Evolutionary conservation across 768 basidiomycete species (phyloP), one percentile per base, ranked within the genome.

Genomic region (Leccinum olivaceopallidum): DNA sequence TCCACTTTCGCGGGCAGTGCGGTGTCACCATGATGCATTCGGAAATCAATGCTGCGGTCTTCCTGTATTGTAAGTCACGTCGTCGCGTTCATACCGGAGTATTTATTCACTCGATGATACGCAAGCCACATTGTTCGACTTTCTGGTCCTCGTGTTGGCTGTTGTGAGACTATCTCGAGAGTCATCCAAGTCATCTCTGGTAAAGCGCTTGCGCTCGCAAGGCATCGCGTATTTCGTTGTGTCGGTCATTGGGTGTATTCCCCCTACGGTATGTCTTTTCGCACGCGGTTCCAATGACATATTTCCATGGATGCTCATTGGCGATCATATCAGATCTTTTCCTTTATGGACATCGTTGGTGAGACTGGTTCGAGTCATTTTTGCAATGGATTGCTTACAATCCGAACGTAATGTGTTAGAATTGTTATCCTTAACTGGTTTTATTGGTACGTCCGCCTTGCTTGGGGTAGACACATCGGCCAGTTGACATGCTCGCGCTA

Each of bases 91-190:
- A 9, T 10, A 42, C 12, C 2, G 12, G n/a, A 5, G 18, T n/a
- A 42, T 37, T 39, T 61, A 28, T 47, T 65, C n/a, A 57, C 30
- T 16, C 20, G 5, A 13, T 51, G 59, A 28, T 5, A 30, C 4
- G 16, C n/a, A 60, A 72, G 71, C 71, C n/a, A 36, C 62, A 49
- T 56, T 54, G 24, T 72, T 63, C 14, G 63, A 74, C 34, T 54
- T 65, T n/a, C 4, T 69, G 2, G 56, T 72, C 16, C 44, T 72
- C 18, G n/a, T 65, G 4, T 28, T 74, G 16, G 62, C 63, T 10
- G 22, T 65, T 6, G 52, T 60, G 6, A 65, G 62, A 7, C 62
- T 73, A 4, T 71, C 61, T 4, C 56, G 53, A 36, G 39, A 58
- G 14, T 8, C 14, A 6, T 66, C 67, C 6, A 64, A 58, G 37